These are phyloP conservation scores for Paratinospora sagittata DNA, from an alignment of 164 flowering plant genomes.

Conservation along the genomic window DNA sequence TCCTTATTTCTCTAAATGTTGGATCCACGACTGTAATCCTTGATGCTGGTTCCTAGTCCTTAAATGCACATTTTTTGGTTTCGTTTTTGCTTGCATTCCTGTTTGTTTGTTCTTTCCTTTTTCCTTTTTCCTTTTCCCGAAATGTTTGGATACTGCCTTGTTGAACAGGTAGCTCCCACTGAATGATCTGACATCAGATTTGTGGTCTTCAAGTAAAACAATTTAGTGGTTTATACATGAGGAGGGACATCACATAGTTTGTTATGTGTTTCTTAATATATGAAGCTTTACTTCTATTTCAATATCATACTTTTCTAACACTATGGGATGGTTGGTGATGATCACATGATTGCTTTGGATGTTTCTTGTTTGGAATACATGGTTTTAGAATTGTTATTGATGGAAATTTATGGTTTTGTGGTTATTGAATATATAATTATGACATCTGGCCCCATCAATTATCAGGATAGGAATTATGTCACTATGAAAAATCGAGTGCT, in stretches of 20 bases:
- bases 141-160: too few relatives aligned
- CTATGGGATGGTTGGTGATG: too few relatives aligned
- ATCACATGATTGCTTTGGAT: background rate
- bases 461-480: slow-evolving; percentile 80
- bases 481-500: slow-evolving; percentile 53
- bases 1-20: too few relatives aligned
- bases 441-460: slow-evolving; percentile 7
- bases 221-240: background rate
- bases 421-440: background rate
- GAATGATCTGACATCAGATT: too few relatives aligned
- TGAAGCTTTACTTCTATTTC: background rate
- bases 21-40: too few relatives aligned
- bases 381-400: background rate
- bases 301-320: background rate
- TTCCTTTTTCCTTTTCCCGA: too few relatives aligned
- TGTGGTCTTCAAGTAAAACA: background rate
- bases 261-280: background rate
- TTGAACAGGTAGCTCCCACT: too few relatives aligned
- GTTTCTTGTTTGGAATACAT: background rate
- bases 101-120: too few relatives aligned
- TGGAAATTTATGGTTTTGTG: background rate
- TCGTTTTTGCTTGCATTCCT: too few relatives aligned
- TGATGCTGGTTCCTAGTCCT: too few relatives aligned
- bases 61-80: too few relatives aligned
- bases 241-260: background rate